These are phyloP conservation scores for Aureobasidium melanogenum DNA, from an alignment of 2,329 filamentous ascomycete genomes.

Conservation along the genomic window DNA sequence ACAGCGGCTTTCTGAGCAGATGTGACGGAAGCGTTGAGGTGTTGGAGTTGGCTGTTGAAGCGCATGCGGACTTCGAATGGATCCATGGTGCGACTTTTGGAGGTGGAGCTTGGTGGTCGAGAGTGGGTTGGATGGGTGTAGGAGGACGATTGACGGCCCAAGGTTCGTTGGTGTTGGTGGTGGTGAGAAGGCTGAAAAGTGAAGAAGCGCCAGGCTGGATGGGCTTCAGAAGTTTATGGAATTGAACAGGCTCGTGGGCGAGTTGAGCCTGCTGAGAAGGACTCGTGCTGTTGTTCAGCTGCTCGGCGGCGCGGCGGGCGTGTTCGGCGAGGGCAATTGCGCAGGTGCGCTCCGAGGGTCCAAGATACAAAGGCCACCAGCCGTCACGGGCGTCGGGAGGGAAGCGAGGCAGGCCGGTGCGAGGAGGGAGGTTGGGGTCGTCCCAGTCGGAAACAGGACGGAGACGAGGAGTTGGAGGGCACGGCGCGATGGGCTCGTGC, in stretches of 20 bases:
- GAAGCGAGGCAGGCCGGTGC: background rate
- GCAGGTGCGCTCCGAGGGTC: background rate
- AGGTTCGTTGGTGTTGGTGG: too few species aligned
- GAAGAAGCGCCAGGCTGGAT: too few species aligned
- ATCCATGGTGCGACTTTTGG: constrained; percentile 45
- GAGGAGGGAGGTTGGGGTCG: background rate
- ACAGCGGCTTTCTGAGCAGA: constrained; percentile 87
- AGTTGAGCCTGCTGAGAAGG: background rate
- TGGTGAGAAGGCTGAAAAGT: too few species aligned
- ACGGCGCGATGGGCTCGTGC: background rate
- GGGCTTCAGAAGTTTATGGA: too few species aligned
- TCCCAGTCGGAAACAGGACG: background rate
- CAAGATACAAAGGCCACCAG: background rate
- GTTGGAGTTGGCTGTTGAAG: constrained; percentile 82
- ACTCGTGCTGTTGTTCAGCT: too few species aligned
- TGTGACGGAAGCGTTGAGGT: constrained; percentile 81
- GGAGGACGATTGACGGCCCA: background rate
- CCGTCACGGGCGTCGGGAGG: background rate
- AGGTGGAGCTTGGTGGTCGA: background rate
- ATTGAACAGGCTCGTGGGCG: too few species aligned
- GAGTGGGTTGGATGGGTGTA: background rate
- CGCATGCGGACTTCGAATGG: constrained; percentile 98
- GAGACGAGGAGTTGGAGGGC: background rate
- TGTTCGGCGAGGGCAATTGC: too few species aligned
- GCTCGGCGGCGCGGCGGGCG: too few species aligned